Base-by-base conservation (phyloP, 2,329 filamentous ascomycete genomes). In the Sarocladium kiliense region DNA sequence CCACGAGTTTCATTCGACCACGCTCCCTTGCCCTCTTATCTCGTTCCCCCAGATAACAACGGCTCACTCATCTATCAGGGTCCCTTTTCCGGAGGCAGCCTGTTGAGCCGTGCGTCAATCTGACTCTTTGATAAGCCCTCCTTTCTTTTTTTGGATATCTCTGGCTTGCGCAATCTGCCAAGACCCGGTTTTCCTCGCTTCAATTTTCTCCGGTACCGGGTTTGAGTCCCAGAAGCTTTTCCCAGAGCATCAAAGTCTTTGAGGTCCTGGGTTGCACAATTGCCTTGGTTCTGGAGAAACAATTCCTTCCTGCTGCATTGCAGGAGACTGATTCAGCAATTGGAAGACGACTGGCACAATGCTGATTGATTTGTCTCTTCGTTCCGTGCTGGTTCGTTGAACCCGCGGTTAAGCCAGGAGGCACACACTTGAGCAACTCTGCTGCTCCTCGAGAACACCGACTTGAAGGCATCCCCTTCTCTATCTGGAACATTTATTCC, bases 1-100 rank as follows among this genome's bases (percentile, higher is more conserved):
- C 14, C 36, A 18, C 26, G 25, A 30, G 10, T 32, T 45, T 23
- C 26, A 54, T 54, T 54, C 53, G 53, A 54, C 53, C 3, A 45
- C 23, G 19, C 11, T 25, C 12, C 30, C 16, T 26, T 26, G 18
- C 10, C 12, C 34, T n/a, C 27, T 54, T 51, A 34, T 36, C 30
- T 23, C 7, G 9, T 16, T 10, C 11, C 36, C 4, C 47, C 11
- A 3, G 27, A 21, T 51, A 36, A 10, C n/a, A n/a, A 32, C 30
- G 9, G 3, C n/a, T 34, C 27, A 34, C 10, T 51, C 11, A 12
- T 32, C 47, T 11, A 34, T 36, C 47, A 34, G 27, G n/a, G 47
- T 21, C 47, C 30, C 7, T 49, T 49, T 18, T 9, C 44, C 21
- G 44, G 12, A 47, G 44, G 44, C 23, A 26, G 12, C 23, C 44